Conservation (phyloP, 495 filamentous ascomycete species). For the Penicillium pancosmium region DNA sequence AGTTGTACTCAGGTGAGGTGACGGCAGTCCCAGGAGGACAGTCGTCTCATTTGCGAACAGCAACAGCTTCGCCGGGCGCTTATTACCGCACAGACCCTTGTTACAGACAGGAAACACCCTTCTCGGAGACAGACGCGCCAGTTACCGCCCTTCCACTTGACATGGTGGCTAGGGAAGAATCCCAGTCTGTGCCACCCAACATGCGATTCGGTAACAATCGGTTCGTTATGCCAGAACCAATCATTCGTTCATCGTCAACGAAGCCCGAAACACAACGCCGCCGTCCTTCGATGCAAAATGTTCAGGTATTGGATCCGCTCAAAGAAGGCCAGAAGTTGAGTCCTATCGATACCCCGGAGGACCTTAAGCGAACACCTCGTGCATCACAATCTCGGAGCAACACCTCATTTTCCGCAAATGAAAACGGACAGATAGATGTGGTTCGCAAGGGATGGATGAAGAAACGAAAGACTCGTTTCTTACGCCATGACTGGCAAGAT, state of each 20-base stretch:
- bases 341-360: conserved; percentile 38
- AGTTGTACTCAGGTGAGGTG: neutral
- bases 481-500: conserved; percentile 93
- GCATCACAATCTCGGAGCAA: conserved; percentile 24
- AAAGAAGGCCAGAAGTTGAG: conserved; percentile 19
- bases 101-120: conserved; percentile 77
- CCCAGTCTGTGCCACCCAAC: conserved; percentile 90
- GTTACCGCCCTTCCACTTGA: conserved; percentile 71
- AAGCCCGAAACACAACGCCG: neutral
- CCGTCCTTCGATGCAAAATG: neutral
- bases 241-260: conserved; percentile 26
- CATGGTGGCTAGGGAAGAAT: conserved; percentile 69
- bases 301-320: conserved; percentile 12
- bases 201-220: conserved; percentile 61
- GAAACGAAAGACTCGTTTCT: conserved; percentile 86
- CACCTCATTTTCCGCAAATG: conserved; percentile 7
- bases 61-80: conserved; percentile 13
- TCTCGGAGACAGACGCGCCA: conserved; percentile 89
- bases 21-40: conserved; percentile 6
- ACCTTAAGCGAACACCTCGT: conserved; percentile 33
- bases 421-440: conserved; percentile 33
- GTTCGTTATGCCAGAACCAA: conserved; percentile 5
- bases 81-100: neutral
- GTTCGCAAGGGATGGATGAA: conserved; percentile 86
- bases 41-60: neutral